Evolutionary conservation across 2,329 filamentous ascomycete species (phyloP).

Genomic region (Hymenoscyphus infarciens): DNA sequence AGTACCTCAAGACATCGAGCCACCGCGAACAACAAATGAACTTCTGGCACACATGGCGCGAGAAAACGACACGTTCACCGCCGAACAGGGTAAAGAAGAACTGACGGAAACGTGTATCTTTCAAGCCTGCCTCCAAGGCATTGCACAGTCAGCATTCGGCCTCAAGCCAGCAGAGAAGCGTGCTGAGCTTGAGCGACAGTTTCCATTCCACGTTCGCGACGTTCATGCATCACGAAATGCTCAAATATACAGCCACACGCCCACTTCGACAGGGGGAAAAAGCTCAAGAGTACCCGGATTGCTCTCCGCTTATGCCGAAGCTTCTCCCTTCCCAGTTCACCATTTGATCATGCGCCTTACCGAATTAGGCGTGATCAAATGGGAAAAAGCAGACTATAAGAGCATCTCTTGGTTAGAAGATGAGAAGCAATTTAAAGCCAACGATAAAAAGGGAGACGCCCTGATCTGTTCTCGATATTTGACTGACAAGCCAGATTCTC

Average conservation of each 20-base stretch:
- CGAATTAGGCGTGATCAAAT: slow-evolving; percentile 2
- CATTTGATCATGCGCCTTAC: slow-evolving; percentile 1
- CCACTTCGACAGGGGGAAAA: too few relatives aligned
- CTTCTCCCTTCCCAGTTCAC: slow-evolving; percentile 1
- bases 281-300: not conserved
- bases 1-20: not conserved
- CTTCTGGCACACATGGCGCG: not conserved
- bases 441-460: not conserved
- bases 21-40: not conserved
- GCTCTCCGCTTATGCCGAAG: not conserved
- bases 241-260: too few relatives aligned
- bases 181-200: not conserved
- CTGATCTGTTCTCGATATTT: not conserved
- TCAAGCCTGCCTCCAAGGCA: not conserved
- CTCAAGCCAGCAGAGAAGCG: slow-evolving; percentile 1
- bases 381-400: not conserved
- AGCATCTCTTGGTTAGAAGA: not conserved
- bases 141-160: not conserved
- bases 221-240: not conserved
- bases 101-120: not conserved
- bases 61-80: not conserved
- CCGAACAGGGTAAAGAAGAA: not conserved
- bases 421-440: not conserved
- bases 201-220: not conserved
- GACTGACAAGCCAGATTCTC: not conserved